Conservation (phyloP, 2,329 filamentous ascomycete species). For the Paecilomyces dactylethromorphus region DNA sequence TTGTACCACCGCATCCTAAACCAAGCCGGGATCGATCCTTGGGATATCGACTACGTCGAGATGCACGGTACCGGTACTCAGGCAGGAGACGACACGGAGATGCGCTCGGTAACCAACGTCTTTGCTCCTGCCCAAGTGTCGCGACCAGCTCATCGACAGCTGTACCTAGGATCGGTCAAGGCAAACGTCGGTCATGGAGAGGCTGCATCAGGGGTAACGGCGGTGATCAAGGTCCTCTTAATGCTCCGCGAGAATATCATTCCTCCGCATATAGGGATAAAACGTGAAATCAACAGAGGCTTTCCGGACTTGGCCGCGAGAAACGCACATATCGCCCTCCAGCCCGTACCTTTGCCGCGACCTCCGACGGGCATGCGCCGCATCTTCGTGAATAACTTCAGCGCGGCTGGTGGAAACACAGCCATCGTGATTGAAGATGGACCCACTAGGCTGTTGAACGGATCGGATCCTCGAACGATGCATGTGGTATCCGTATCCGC, state of each 20-base stretch:
- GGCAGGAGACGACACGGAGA: slow-evolving; percentile 75
- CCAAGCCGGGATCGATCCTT: slow-evolving; percentile 66
- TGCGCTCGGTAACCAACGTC: slow-evolving; percentile 64
- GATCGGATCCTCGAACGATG: slow-evolving; percentile 55
- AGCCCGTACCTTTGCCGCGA: slow-evolving; percentile 35
- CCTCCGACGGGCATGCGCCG: slow-evolving; percentile 25
- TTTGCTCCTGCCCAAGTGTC: slow-evolving; percentile 51
- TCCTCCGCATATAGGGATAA: slow-evolving; percentile 29
- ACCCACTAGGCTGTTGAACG: slow-evolving; percentile 31
- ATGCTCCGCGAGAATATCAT: slow-evolving; percentile 31
- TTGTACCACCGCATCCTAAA: slow-evolving; percentile 65
- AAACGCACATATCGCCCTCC: slow-evolving; percentile 41
- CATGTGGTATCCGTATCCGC: slow-evolving; percentile 53
- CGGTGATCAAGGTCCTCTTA: slow-evolving; percentile 27
- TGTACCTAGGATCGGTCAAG: slow-evolving; percentile 59
- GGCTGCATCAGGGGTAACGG: slow-evolving; percentile 50
- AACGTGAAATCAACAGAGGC: slow-evolving; percentile 38
- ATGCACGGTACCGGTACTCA: slow-evolving; percentile 89
- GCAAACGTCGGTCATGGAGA: slow-evolving; percentile 60
- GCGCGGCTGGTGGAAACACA: slow-evolving; percentile 64
- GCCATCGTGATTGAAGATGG: slow-evolving; percentile 36
- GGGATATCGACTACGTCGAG: slow-evolving; percentile 76
- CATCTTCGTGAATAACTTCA: slow-evolving; percentile 60
- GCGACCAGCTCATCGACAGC: slow-evolving; percentile 37
- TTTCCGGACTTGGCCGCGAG: slow-evolving; percentile 40